Evolutionary conservation across 768 basidiomycete species (phyloP).

Genomic region (Lactarius deliciosus): DNA sequence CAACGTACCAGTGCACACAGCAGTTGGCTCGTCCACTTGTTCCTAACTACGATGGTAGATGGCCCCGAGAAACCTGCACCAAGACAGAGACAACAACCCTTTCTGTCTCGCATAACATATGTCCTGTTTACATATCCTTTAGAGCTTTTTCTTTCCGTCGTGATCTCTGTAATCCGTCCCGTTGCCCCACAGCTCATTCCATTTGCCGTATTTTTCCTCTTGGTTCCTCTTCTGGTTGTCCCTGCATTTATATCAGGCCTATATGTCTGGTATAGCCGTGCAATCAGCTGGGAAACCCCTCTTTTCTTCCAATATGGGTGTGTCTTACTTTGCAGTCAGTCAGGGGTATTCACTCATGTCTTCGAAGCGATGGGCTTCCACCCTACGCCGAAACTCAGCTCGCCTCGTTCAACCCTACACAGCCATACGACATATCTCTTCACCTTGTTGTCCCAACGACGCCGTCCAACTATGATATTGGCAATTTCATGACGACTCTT

Average conservation of each 20-base stretch:
- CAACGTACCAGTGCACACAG: too few relatives aligned
- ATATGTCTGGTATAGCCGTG: constrained; percentile 70
- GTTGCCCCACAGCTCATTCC: constrained; percentile 67
- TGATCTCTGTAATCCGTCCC: constrained; percentile 41
- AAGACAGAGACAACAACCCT: constrained; percentile 12
- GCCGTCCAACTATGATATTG: constrained; percentile 67
- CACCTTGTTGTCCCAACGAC: constrained; percentile 63
- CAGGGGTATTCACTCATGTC: constrained; percentile 10
- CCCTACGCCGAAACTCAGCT: constrained; percentile 63
- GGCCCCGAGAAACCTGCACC: constrained; percentile 22
- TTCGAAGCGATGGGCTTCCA: constrained; percentile 54
- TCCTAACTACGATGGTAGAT: constrained; percentile 13
- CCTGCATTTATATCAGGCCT: constrained; percentile 68
- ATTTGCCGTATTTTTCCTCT: constrained; percentile 54
- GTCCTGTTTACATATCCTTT: constrained; percentile 29
- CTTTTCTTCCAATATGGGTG: constrained; percentile 82
- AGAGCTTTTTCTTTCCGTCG: constrained; percentile 31
- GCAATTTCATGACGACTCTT: constrained; percentile 81
- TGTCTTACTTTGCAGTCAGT: constrained; percentile 29
- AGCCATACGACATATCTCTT: constrained; percentile 75
- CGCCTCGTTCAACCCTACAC: constrained; percentile 52
- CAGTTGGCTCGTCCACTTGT: not conserved
- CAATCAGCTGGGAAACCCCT: constrained; percentile 67
- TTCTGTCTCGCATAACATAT: constrained; percentile 11
- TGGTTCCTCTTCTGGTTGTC: constrained; percentile 61